A percentile compares a stretch with the other conserved stretches of the same genome.
Conservation (phyloP, 371 early-diverging fungal species). For the Apophysomyces elegans region DNA sequence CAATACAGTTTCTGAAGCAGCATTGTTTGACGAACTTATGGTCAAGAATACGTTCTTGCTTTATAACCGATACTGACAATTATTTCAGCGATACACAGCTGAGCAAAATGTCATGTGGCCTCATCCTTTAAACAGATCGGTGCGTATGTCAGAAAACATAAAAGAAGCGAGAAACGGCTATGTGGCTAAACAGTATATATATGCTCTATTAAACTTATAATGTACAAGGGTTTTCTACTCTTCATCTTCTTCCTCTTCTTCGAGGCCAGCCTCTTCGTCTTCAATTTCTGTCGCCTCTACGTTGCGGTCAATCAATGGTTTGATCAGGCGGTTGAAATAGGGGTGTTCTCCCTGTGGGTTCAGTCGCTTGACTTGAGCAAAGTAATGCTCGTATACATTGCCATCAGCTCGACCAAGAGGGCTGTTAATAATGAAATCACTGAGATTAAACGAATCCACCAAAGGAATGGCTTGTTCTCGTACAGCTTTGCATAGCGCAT, state of each 20-base stretch:
- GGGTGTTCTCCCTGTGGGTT: slow-evolving; percentile 79
- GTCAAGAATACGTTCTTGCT: no score
- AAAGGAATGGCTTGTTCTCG: slow-evolving; percentile 85
- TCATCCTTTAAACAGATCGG: no score
- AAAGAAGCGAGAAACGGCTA: no score
- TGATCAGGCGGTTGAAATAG: slow-evolving; percentile 83
- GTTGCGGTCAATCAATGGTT: slow-evolving; percentile 78
- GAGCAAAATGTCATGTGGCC: no score
- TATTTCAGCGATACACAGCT: no score
- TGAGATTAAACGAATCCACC: slow-evolving; percentile 86
- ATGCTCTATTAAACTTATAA: background rate
- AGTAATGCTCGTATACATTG: slow-evolving; percentile 88
- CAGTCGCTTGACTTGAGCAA: slow-evolving; percentile 76
- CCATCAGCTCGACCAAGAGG: slow-evolving; percentile 90
- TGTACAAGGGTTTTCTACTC: slow-evolving; percentile 14
- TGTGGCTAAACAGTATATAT: background rate
- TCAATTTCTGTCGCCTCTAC: slow-evolving; percentile 42
- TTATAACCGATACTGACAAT: no score
- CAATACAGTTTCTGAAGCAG: no score
- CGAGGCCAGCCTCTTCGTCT: slow-evolving; percentile 49
- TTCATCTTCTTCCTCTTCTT: slow-evolving; percentile 41
- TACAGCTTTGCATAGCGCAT: slow-evolving; percentile 70
- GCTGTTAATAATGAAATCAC: slow-evolving; percentile 89
- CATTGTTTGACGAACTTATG: no score
- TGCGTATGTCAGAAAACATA: no score